Evolutionary conservation across 192 early-diverging fungal species (phyloP), one percentile per base, ranked within the genome.

Genomic region (Coemansia sp.): DNA sequence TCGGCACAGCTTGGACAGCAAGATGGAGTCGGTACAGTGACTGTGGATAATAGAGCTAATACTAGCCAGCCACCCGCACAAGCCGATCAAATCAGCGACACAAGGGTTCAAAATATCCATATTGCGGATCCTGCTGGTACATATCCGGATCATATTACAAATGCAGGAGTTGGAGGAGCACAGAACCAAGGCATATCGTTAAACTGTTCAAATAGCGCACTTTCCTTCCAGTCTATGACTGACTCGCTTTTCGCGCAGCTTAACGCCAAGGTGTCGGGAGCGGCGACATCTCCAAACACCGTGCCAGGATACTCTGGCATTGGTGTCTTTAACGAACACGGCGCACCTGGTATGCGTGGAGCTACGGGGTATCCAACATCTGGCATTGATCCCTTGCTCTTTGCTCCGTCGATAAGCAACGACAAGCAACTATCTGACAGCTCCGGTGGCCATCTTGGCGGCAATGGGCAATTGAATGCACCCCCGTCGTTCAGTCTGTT

Each of bases 231-330:
- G 67, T 68, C 62, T 3, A 72, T 81, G 40, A 71, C 78, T 8
- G 78, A 81, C 61, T 81, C 78, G 26, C 70, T 81, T 39, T 75
- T 75, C 70, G 78, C 73, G 32, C 66, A 81, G 66, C 78, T 81
- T 39, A 76, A 81, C 41, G 78, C 78, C 60, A 75, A 75, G 66
- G 78, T 81, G 0, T 72, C 73, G 4, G 72, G n/a, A n/a, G 65
- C 13, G 65, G 63, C 9, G 41, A 65, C 10, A 66, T 18, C 59
- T 60, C 42, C 52, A 55, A 48, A 16, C 39, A 12, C 65, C 5
- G 8, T 74, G 32, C 72, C 69, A 7, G 62, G 62, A 18, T 74
- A 65, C 39, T 32, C 73, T n/a, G 13, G 54, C 37, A 61, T 32
- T 43, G 48, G 54, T 41, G 32, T 12, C 6, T 47, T 70, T 46